Evolutionary conservation across 495 filamentous ascomycete species (phyloP).

Genomic region (Aspergillus sparsus): DNA sequence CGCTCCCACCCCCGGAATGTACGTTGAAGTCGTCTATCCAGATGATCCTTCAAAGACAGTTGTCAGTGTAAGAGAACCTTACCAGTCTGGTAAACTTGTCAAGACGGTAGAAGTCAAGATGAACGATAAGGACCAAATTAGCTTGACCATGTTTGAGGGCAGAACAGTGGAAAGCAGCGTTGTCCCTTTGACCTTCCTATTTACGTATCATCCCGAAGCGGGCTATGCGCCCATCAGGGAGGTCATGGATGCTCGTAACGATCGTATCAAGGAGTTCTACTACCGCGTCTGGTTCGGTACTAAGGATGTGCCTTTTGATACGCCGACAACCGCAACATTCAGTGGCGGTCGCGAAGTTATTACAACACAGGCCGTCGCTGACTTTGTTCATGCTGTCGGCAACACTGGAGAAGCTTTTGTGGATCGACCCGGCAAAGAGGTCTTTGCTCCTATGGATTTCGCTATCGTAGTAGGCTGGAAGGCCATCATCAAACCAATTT

Average conservation of each 20-base stretch:
- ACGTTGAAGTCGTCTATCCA: constrained; percentile 82
- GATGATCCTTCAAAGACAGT: constrained; percentile 75
- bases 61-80: constrained; percentile 74
- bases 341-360: constrained; percentile 84
- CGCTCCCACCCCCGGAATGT: constrained; percentile 77
- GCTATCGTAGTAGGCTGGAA: constrained; percentile 99
- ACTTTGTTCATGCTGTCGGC: constrained; percentile 97
- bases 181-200: constrained; percentile 76
- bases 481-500: constrained; percentile 97
- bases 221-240: constrained; percentile 95
- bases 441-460: constrained; percentile 98
- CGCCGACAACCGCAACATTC: constrained; percentile 79
- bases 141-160: constrained; percentile 83
- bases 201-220: constrained; percentile 89
- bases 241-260: constrained; percentile 91
- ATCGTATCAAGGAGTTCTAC: constrained; percentile 97
- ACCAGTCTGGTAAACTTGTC: constrained; percentile 65
- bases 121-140: constrained; percentile 73
- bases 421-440: constrained; percentile 90
- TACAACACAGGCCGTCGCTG: constrained; percentile 88
- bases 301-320: constrained; percentile 79
- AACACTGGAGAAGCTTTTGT: constrained; percentile 99
- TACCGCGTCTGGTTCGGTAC: constrained; percentile 92
- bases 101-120: constrained; percentile 84
- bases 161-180: constrained; percentile 78